Conservation (phyloP, 345 rosid genomes). For the Eucalyptus cloeziana region DNA sequence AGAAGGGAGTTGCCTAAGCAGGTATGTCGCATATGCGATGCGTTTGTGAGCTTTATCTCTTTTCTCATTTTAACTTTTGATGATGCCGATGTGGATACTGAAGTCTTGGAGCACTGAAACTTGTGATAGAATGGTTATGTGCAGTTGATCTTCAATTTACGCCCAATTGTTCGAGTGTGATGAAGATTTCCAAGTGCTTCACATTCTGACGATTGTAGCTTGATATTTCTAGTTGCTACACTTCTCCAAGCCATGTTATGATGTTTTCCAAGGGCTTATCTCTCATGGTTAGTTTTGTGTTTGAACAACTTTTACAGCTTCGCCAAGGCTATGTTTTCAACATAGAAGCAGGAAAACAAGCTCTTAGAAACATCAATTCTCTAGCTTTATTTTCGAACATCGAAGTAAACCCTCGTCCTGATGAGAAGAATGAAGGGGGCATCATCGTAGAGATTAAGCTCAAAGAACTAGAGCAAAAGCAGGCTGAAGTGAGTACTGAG, state of each 20-base stretch:
- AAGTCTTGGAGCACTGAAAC: not conserved
- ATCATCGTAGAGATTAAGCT: constrained; percentile 96
- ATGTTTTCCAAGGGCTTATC: not conserved
- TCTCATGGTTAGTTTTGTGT: not conserved
- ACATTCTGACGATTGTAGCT: not conserved
- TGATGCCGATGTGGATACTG: not conserved
- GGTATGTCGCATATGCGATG: constrained; percentile 16
- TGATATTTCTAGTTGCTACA: not conserved
- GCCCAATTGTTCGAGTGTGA: not conserved
- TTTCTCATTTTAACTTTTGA: not conserved
- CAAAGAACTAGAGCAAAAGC: constrained; percentile 90
- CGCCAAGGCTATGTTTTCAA: constrained; percentile 80
- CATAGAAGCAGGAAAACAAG: constrained; percentile 92
- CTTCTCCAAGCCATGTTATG: not conserved
- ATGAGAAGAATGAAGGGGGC: constrained; percentile 96
- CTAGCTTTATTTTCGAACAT: constrained; percentile 82
- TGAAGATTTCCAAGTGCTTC: not conserved
- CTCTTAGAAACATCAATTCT: constrained; percentile 78
- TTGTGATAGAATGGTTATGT: not conserved
- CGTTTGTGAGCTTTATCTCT: not conserved
- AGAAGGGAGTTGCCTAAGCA: constrained; percentile 78
- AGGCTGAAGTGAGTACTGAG: constrained; percentile 97
- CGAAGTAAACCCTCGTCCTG: constrained; percentile 93
- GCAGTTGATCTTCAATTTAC: not conserved
- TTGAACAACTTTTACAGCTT: constrained; percentile 42